These are phyloP conservation scores for Colletotrichum sansevieriae DNA, from an alignment of 2,329 filamentous ascomycete genomes.

Conservation along the genomic window DNA sequence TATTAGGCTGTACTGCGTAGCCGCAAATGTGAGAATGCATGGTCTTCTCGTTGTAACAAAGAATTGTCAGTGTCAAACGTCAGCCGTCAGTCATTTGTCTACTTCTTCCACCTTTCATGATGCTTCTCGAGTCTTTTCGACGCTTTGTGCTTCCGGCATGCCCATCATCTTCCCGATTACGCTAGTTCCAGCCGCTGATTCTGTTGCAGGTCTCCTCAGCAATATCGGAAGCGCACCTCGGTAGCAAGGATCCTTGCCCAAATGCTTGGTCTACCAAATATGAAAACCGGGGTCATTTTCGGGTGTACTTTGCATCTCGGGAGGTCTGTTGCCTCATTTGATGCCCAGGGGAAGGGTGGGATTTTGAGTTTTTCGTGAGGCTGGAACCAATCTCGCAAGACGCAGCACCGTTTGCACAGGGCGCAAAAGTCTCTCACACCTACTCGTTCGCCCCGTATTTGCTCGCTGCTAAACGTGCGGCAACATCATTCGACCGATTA, in stretches of 20 bases:
- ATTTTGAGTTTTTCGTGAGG: slow-evolving; percentile 41
- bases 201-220: slow-evolving; percentile 15
- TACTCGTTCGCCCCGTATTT: background rate
- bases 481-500: slow-evolving; percentile 32
- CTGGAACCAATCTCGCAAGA: slow-evolving; percentile 38
- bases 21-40: slow-evolving; percentile 25
- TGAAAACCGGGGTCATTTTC: slow-evolving; percentile 32
- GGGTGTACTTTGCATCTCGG: slow-evolving; percentile 34
- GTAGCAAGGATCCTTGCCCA: slow-evolving; percentile 19
- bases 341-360: slow-evolving; percentile 31
- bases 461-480: background rate
- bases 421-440: slow-evolving; percentile 14
- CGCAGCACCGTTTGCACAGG: slow-evolving; percentile 31
- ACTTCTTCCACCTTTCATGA: slow-evolving; percentile 1
- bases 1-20: background rate
- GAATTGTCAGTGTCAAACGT: too few species aligned
- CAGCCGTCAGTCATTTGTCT: background rate
- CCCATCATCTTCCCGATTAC: slow-evolving; percentile 18
- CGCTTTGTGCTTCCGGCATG: background rate
- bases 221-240: slow-evolving; percentile 27
- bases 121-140: background rate
- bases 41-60: background rate
- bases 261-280: slow-evolving; percentile 22
- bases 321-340: slow-evolving; percentile 35
- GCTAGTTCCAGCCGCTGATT: background rate